Evolutionary conservation across 2,329 filamentous ascomycete genomes (phyloP), one percentile per base, ranked within the genome.

Genomic region (Boeremia lycopersici): DNA sequence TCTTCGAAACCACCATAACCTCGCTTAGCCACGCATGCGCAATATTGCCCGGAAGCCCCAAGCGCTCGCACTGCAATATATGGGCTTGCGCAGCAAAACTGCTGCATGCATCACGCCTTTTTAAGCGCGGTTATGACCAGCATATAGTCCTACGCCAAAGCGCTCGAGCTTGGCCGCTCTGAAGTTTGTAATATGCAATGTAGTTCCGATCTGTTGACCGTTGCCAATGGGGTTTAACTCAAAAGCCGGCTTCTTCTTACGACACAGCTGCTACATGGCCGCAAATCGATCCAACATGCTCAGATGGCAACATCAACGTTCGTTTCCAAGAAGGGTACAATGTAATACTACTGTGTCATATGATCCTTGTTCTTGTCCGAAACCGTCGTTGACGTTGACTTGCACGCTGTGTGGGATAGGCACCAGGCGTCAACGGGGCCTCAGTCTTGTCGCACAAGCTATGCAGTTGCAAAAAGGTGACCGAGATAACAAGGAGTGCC

Each of bases 1-100:
- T 15, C 45, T 15, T 33, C 46, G n/a, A 42, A 26, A 43, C 30
- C 33, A n/a, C 51, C 49, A 42, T 35, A 39, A 35, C 44, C 42
- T 57, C 59, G 61, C 61, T 61, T 62, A 64, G 31, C 33, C 51
- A 51, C 50, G 55, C 50, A 61, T 52, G 50, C 43, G 40, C 59
- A 53, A 51, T 48, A 61, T 56, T 34, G n/a, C 33, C 52, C 35
- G 43, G 48, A 43, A 28, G 56, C 44, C 42, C 51, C 56, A 45
- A 51, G 44, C 46, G 7, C 10, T 19, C 19, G 19, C 19, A 2
- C 19, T 23, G 5, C 19, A 5, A 23, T 23, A 23, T 23, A 23
- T 23, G 19, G 19, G 19, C 43, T 38, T 33, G 15, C 31, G 33
- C 50, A 38, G 26, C 36, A 33, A 41, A 25, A 38, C 31, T 8